A percentile compares a stretch with the other conserved stretches of the same genome.
These are phyloP conservation scores for Podila horticola DNA, from an alignment of 192 early-diverging fungal genomes.

Conservation along the genomic window DNA sequence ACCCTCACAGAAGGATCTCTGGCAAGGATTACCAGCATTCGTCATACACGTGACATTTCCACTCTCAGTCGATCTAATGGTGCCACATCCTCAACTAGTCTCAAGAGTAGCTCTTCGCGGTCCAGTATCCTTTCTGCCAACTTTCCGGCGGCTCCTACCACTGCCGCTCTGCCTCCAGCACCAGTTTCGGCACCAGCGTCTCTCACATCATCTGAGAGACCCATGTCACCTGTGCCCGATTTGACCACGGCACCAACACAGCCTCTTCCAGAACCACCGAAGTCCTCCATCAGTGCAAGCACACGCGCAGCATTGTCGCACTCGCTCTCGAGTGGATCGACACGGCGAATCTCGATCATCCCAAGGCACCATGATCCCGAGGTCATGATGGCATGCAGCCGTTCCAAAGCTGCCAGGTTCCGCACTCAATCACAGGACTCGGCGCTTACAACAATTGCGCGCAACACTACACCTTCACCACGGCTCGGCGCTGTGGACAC, in stretches of 20 bases:
- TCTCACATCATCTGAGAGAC: constrained; percentile 3
- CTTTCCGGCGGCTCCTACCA: neutral
- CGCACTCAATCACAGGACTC: constrained; percentile 41
- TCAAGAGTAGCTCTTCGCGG: constrained; percentile 13
- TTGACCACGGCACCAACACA: constrained; percentile 22
- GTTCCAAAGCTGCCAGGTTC: constrained; percentile 5
- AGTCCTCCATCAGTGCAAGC: neutral
- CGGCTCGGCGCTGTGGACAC: constrained; percentile 3
- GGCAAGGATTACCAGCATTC: constrained; percentile 17
- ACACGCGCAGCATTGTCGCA: constrained; percentile 8
- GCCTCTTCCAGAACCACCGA: constrained; percentile 31
- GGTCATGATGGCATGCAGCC: constrained; percentile 9
- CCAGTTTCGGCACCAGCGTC: neutral
- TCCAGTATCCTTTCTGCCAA: constrained; percentile 1
- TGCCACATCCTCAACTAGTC: neutral
- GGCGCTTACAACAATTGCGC: neutral
- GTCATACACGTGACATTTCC: constrained; percentile 10
- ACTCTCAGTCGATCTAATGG: neutral
- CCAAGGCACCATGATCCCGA: constrained; percentile 48
- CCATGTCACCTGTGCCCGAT: constrained; percentile 23
- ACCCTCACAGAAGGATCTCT: neutral
- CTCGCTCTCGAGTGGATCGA: constrained; percentile 32
- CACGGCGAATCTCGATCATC: constrained; percentile 34
- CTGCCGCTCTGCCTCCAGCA: neutral
- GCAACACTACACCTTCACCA: constrained; percentile 20